phyloP scores from a whole-genome alignment of 2,329 filamentous ascomycete species.

The Pseudogymnoascus pannorum region DNA sequence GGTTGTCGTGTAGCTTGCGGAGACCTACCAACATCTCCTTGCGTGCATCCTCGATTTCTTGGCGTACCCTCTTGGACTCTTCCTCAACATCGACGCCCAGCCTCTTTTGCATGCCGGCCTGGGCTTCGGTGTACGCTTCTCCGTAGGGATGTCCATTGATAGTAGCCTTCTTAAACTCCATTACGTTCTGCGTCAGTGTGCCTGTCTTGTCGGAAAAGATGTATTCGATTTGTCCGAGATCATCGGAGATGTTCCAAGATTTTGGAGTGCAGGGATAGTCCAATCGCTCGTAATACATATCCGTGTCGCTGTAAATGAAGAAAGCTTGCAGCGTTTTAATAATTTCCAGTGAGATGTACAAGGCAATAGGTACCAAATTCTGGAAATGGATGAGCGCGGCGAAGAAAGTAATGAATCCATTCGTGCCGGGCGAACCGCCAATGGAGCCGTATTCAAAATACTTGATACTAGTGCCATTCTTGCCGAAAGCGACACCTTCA shows the following conservation, averaged over 20 bases:
- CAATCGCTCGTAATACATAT: conserved; percentile 94
- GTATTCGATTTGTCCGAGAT: conserved; percentile 96
- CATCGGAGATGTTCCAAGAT: conserved; percentile 98
- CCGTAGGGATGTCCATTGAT: conserved; percentile 93
- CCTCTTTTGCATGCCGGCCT: conserved; percentile 91
- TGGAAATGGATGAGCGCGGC: conserved; percentile 91
- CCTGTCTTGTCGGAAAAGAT: conserved; percentile 96
- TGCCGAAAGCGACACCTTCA: conserved; percentile 74
- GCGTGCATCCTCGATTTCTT: conserved; percentile 74
- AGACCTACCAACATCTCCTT: conserved; percentile 63
- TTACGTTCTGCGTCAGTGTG: conserved; percentile 84
- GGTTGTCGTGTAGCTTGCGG: conserved; percentile 76
- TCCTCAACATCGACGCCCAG: conserved; percentile 79
- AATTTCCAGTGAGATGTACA: conserved; percentile 96
- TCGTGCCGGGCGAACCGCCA: conserved; percentile 64
- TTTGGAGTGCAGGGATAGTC: conserved; percentile 95
- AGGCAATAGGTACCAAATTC: conserved; percentile 95
- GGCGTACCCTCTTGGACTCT: conserved; percentile 63
- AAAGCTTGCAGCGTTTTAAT: conserved; percentile 87
- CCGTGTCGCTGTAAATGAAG: conserved; percentile 93
- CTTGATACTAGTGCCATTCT: conserved; percentile 63
- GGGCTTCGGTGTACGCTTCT: conserved; percentile 94
- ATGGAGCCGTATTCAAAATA: conserved; percentile 85
- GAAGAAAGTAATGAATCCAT: conserved; percentile 96
- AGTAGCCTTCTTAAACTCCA: conserved; percentile 98